These are phyloP conservation scores for Taiozyma sp. DNA, from an alignment of 1,139 yeast species.

Conservation along the genomic window DNA sequence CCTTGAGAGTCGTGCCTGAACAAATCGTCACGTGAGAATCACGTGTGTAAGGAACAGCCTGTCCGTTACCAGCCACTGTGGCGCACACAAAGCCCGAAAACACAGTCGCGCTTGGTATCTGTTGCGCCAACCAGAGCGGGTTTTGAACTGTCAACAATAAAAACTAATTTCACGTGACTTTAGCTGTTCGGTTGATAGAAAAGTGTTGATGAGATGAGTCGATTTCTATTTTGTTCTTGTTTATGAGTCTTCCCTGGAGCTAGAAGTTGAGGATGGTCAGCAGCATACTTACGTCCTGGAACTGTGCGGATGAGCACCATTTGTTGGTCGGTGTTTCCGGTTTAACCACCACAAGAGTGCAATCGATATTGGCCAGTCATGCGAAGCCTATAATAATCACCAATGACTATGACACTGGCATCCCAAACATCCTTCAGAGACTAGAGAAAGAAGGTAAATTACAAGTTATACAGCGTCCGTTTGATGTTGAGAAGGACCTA, in stretches of 20 bases:
- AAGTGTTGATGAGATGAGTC: neutral
- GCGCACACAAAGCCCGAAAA: neutral
- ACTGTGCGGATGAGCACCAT: slow-evolving; percentile 50
- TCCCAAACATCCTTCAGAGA: slow-evolving; percentile 27
- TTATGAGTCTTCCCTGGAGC: neutral
- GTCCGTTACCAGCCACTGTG: neutral
- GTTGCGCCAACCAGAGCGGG: neutral
- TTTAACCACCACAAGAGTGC: slow-evolving; percentile 46
- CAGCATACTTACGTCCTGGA: slow-evolving; percentile 44
- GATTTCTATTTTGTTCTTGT: neutral
- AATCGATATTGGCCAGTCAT: slow-evolving; percentile 47
- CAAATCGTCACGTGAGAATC: neutral
- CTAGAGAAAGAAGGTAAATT: slow-evolving; percentile 26
- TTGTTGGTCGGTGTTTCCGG: slow-evolving; percentile 60
- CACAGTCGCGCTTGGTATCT: neutral
- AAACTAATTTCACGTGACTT: neutral
- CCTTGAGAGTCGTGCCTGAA: neutral
- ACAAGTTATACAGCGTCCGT: slow-evolving; percentile 31
- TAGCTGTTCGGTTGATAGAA: neutral
- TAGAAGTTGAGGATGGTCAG: slow-evolving; percentile 7
- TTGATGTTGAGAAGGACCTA: slow-evolving; percentile 39
- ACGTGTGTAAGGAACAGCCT: neutral
- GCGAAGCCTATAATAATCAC: slow-evolving; percentile 52
- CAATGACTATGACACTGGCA: slow-evolving; percentile 16
- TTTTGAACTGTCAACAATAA: neutral